A percentile compares a stretch with the other conserved stretches of the same genome.
phyloP scores from a whole-genome alignment of 1,284 basidiomycete species.

The Irpex sp. region DNA sequence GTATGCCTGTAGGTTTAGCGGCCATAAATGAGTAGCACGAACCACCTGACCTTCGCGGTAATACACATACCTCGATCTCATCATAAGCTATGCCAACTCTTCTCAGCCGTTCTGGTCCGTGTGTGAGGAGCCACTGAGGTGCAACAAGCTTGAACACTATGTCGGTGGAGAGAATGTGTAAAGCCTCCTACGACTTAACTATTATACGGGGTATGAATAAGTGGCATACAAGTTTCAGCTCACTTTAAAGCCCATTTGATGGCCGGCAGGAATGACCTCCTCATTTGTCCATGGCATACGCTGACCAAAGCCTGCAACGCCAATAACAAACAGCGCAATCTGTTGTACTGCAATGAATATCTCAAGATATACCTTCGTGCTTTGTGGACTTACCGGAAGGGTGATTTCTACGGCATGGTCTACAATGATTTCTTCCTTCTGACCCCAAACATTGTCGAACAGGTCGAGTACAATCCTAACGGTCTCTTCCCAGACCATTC shows the following conservation, averaged over 20 bases:
- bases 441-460: slow-evolving; percentile 31
- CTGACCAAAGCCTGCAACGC: slow-evolving; percentile 38
- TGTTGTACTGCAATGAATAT: slow-evolving; percentile 15
- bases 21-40: not conserved
- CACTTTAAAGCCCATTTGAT: slow-evolving; percentile 17
- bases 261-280: slow-evolving; percentile 13
- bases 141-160: slow-evolving; percentile 37
- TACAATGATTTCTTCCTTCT: slow-evolving; percentile 20
- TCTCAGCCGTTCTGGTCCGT: slow-evolving; percentile 28
- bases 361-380: too few species aligned
- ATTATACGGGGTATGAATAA: not conserved
- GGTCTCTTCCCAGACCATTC: slow-evolving; percentile 50
- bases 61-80: slow-evolving; percentile 37
- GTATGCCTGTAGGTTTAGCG: slow-evolving; percentile 33
- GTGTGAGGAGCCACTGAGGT: slow-evolving; percentile 36
- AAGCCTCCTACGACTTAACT: slow-evolving; percentile 27
- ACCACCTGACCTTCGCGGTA: not conserved
- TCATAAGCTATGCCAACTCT: slow-evolving; percentile 33
- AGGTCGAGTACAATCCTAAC: slow-evolving; percentile 30
- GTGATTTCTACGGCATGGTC: slow-evolving; percentile 33
- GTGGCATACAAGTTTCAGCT: not conserved
- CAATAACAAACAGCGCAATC: slow-evolving; percentile 51
- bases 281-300: slow-evolving; percentile 16
- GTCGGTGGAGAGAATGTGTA: slow-evolving; percentile 41
- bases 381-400: slow-evolving; percentile 33